phyloP scores from a whole-genome alignment of 2,329 filamentous ascomycete genomes.

The Clonostachys chloroleuca region DNA sequence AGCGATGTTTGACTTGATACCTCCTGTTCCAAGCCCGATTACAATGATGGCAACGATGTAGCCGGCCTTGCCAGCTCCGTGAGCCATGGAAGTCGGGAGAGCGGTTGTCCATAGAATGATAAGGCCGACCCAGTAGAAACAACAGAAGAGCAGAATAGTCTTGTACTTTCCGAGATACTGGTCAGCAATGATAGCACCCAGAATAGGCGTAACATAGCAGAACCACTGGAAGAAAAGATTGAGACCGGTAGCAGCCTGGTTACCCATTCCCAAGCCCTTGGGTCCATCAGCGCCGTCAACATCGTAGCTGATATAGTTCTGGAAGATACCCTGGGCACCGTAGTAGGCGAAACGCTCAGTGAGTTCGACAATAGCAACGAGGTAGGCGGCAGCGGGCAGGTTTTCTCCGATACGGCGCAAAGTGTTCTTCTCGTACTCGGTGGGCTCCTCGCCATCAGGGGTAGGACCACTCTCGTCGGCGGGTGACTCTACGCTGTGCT shows the following conservation, averaged over 20 bases:
- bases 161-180: slow-evolving; percentile 58
- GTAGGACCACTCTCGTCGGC: slow-evolving; percentile 14
- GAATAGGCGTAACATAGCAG: slow-evolving; percentile 33
- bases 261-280: slow-evolving; percentile 49
- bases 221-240: slow-evolving; percentile 53
- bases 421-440: slow-evolving; percentile 40
- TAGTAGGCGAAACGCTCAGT: slow-evolving; percentile 22
- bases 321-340: slow-evolving; percentile 19
- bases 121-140: slow-evolving; percentile 54
- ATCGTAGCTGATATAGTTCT: slow-evolving; percentile 24
- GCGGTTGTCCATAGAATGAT: slow-evolving; percentile 49
- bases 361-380: slow-evolving; percentile 28
- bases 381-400: slow-evolving; percentile 48
- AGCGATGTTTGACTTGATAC: slow-evolving; percentile 63
- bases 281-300: slow-evolving; percentile 27
- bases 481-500: neutral
- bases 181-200: slow-evolving; percentile 50
- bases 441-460: slow-evolving; percentile 46
- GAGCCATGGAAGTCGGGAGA: slow-evolving; percentile 25
- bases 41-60: slow-evolving; percentile 54
- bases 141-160: slow-evolving; percentile 53
- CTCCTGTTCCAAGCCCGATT: slow-evolving; percentile 63
- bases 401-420: slow-evolving; percentile 50
- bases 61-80: slow-evolving; percentile 37
- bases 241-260: slow-evolving; percentile 49